Evolutionary conservation across 805 yeast genomes (phyloP), one percentile per base, ranked within the genome.

Genomic region (Barnettozyma siamensis): DNA sequence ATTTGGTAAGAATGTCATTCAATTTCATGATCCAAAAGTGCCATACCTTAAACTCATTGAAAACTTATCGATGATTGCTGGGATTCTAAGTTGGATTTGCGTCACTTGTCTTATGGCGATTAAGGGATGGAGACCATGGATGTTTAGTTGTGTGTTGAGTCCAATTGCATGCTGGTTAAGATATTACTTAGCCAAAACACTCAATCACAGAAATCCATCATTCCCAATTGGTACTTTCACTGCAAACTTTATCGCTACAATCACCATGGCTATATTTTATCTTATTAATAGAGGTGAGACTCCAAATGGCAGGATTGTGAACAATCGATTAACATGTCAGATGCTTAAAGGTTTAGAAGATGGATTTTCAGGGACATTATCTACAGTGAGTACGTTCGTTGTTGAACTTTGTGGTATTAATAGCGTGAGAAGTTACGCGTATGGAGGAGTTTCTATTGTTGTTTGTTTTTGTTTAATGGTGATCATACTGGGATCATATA

Each of bases 301-400:
- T 4, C 17, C 51, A 17, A 44, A 52, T 15, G 50, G 54, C 1
- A 36, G 48, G 4, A 48, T 75, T 1, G 62, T 70, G 1, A 48
- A 58, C 8, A 51, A 56, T 4, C 21, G 48, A 0, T 45, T 72
- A 5, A 55, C 67, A 1, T 77, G 85, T 46, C 78, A 75, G 31
- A 73, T 78, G 4, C 51, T 81, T 1, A 46, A 50, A 7, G 88
- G 83, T 0, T 54, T 83, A 2, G 67, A 63, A 16, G 75, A 76
- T 49, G 94, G 95, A 0, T 78, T 75, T 44, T 79, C 87, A 54
- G 94, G 89, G 1, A 71, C 76, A 3, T 59, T 83, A 38, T 77
- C 87, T 31, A 85, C 96, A 0, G 75, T 86, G 31, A 80, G 91
- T 41, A 83, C 96, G 1, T 83, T 88, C 50, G 71, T 84, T 8